Percentiles rank a stretch among this genome's conserved stretches.
Conservation (phyloP, 345 rosid species). For the Adansonia digitata region DNA sequence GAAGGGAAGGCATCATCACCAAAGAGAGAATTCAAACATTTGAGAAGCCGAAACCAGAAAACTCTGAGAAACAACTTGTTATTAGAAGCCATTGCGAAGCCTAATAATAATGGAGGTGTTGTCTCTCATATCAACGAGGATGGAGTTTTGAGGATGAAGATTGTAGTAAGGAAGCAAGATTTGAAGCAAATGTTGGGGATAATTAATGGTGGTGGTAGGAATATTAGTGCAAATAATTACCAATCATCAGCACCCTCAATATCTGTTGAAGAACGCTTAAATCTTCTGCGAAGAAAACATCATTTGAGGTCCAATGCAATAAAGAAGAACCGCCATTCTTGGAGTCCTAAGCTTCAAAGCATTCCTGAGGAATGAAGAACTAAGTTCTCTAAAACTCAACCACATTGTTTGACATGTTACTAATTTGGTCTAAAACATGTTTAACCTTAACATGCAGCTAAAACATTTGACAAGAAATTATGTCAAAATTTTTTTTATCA, state of each 20-base stretch:
- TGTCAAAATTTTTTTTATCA: not conserved
- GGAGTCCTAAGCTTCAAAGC: conserved; percentile 39
- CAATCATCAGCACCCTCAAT: not conserved
- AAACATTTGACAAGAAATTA: not conserved
- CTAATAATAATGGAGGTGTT: conserved; percentile 12
- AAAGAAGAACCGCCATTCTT: conserved; percentile 19
- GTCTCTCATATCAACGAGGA: conserved; percentile 22
- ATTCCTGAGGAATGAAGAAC: conserved; percentile 35
- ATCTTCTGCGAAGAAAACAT: conserved; percentile 18
- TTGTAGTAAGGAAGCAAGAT: conserved; percentile 42
- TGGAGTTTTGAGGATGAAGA: conserved; percentile 39
- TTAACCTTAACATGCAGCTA: not conserved
- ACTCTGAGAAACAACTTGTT: conserved; percentile 18
- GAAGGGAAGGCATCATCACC: conserved; percentile 28
- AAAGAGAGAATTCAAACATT: conserved; percentile 17
- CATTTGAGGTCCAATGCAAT: not conserved
- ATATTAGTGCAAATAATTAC: not conserved
- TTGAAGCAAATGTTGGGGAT: conserved; percentile 35
- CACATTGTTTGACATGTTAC: not conserved
- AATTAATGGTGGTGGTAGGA: conserved; percentile 14
- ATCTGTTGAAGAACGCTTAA: conserved; percentile 32
- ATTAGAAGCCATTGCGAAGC: conserved; percentile 21
- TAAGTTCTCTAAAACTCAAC: not conserved
- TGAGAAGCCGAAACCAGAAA: conserved; percentile 16
- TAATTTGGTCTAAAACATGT: not conserved